A percentile compares a stretch with the other conserved stretches of the same genome.
phyloP scores from a whole-genome alignment of 2,329 filamentous ascomycete species.

The Akanthomyces uredinophilus region DNA sequence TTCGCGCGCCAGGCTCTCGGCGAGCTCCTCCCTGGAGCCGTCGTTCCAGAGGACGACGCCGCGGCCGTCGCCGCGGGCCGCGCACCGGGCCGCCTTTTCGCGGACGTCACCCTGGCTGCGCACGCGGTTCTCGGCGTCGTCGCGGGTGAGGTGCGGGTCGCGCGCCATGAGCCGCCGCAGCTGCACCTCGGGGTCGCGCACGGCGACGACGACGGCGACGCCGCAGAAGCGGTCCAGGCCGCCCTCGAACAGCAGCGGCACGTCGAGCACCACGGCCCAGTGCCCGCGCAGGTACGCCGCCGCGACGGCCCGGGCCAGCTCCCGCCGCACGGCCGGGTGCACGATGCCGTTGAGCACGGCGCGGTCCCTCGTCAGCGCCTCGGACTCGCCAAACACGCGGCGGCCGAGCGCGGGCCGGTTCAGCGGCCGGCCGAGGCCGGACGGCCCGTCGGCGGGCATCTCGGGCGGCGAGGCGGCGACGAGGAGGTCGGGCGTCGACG shows the following conservation, averaged over 20 bases:
- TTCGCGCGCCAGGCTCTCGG: constrained; percentile 58
- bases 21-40: constrained; percentile 63
- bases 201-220: constrained; percentile 79
- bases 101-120: constrained; percentile 80
- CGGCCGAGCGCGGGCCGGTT: constrained; percentile 82
- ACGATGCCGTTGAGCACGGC: constrained; percentile 82
- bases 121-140: constrained; percentile 85
- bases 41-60: constrained; percentile 93
- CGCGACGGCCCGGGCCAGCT: constrained; percentile 74
- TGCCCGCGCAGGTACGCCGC: constrained; percentile 66
- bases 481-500: constrained; percentile 81
- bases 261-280: constrained; percentile 89
- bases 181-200: constrained; percentile 73
- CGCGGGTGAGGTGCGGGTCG: constrained; percentile 71
- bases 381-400: constrained; percentile 76
- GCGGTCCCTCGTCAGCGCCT: constrained; percentile 65
- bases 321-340: constrained; percentile 80
- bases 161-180: constrained; percentile 71
- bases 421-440: constrained; percentile 65
- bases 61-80: constrained; percentile 56
- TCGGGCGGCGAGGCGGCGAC: constrained; percentile 46
- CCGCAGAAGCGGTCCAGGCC: constrained; percentile 82
- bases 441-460: constrained; percentile 49
- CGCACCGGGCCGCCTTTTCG: constrained; percentile 72
- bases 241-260: constrained; percentile 87